Base-by-base conservation (phyloP, 2,329 filamentous ascomycete genomes). In the Colletotrichum simmondsii region DNA sequence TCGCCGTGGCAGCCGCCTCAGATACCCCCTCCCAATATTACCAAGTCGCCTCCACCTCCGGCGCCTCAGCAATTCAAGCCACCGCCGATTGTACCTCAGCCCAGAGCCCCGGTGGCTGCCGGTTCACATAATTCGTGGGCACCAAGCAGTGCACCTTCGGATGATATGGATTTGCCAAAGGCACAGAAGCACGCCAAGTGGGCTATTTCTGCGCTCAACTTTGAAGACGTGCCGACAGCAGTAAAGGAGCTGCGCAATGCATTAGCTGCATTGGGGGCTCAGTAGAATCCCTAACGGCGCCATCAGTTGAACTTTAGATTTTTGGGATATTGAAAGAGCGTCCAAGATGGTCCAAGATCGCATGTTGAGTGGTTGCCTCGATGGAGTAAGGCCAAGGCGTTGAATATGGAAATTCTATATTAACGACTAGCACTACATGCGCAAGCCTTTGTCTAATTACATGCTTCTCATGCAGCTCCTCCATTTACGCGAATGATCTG, bases 141-240 rank as follows among this genome's bases (percentile, higher is more conserved):
- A 4, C 71, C 71, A 10, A 62, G 64, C 1, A 72, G 57, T 28
- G 66, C 67, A 26, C 63, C 71, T 8, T 67, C 64, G 4, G 75
- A 76, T 52, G 74, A 76, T 8, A 75, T 82, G 37, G 94, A 98
- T 75, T 92, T 98, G 46, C 86, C 90, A 46, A 89, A 92, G 77
- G 96, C 97, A 5, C 95, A 98, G 81, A 99, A 98, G 81, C 97
- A 98, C 84, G 95, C 96, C 2, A 95, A 95, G 78, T 99, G 95
- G 94, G 97, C 97, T 0, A 97, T 98, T 54, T 98, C 95, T 12
- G 97, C 97, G 0, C 85, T 99, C 60, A 98, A 98, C 78, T 99
- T 99, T 82, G 97, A 99, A 77, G 97, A 99, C 80, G 93, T 97
- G 2, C 88, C 92, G 1, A 99, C 97, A 0, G 97, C 97, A 0